These are phyloP conservation scores for Moesziomyces sp. DNA, from an alignment of 1,284 basidiomycete genomes.

Conservation along the genomic window DNA sequence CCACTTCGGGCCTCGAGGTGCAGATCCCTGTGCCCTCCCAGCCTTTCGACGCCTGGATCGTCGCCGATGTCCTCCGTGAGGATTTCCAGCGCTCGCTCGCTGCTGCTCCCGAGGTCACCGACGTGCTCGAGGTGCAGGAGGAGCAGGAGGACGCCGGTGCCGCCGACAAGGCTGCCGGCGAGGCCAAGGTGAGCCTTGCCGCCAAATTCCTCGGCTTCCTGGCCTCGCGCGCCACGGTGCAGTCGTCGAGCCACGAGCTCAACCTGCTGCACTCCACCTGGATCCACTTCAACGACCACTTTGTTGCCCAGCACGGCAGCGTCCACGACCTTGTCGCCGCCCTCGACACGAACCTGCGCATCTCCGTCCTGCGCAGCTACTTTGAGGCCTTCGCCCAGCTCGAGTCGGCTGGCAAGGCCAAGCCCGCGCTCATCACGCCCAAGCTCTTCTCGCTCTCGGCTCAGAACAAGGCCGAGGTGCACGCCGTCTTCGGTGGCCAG, in stretches of 20 bases:
- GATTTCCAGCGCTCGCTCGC: conserved; percentile 57
- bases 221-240: conserved; percentile 76
- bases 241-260: conserved; percentile 79
- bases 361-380: conserved; percentile 82
- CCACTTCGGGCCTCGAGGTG: conserved; percentile 41
- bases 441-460: conserved; percentile 78
- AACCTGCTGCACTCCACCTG: conserved; percentile 74
- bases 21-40: conserved; percentile 54
- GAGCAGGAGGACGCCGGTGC: conserved; percentile 55
- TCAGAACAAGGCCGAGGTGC: conserved; percentile 80
- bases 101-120: conserved; percentile 51
- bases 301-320: conserved; percentile 70
- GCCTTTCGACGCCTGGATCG: conserved; percentile 63
- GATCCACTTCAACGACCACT: conserved; percentile 50
- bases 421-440: conserved; percentile 74
- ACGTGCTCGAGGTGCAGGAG: conserved; percentile 49
- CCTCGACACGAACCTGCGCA: conserved; percentile 81
- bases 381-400: conserved; percentile 81
- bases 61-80: conserved; percentile 57
- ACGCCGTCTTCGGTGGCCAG: conserved; percentile 97
- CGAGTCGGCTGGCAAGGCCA: conserved; percentile 73
- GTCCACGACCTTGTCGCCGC: conserved; percentile 81
- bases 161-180: conserved; percentile 31
- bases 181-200: conserved; percentile 56
- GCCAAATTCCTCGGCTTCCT: conserved; percentile 68